Base-by-base conservation (phyloP, 345 rosid genomes). In the Aurinia saxatilis region DNA sequence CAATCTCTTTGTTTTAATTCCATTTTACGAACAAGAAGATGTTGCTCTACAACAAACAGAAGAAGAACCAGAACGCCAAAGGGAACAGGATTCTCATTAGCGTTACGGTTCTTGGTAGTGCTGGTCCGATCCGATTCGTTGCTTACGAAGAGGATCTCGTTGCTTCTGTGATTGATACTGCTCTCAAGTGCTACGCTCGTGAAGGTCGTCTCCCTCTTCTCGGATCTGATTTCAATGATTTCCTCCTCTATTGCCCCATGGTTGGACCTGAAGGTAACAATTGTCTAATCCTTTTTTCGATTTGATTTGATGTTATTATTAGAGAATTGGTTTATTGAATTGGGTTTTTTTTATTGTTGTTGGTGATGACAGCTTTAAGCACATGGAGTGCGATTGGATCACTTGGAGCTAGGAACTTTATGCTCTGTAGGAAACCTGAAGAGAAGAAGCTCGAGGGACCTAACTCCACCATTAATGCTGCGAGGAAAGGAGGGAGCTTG, bases 141-240 rank as follows among this genome's bases (percentile, higher is more conserved):
- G 95, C 90, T 2, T 77, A 72, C 57, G 97, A 95, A 71, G 79
- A 79, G 17, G 91, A 90, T 57, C 79, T 80, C 6, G 91, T 90
- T 3, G 89, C 79, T 21, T 81, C 84, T 7, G 95, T 95, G 5
- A 90, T 95, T 19, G 91, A 88, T 30, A 83, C 92, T 21, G 86
- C 86, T 12, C 74, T 95, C 67, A 95, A 95, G 68, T 63, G 72
- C 15, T 95, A 95, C 60, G 95, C 99, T 9, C 95, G 99, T n/a
- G 99, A 90, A 68, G 96, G 99, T 37, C 81, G 97, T 14, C 90
- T 90, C n/a, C 99, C 99, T 1, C 70, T 87, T 54, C 87, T 95
- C 27, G 95, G 99, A 11, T 80, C 95, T 10, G 77, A 90, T 73
- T 82, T 86, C 42, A 80, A 86, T 13, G 84, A 81, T 44, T 95